Conservation (phyloP, 805 yeast genomes). For the Cyberlindnera mississippiensis region DNA sequence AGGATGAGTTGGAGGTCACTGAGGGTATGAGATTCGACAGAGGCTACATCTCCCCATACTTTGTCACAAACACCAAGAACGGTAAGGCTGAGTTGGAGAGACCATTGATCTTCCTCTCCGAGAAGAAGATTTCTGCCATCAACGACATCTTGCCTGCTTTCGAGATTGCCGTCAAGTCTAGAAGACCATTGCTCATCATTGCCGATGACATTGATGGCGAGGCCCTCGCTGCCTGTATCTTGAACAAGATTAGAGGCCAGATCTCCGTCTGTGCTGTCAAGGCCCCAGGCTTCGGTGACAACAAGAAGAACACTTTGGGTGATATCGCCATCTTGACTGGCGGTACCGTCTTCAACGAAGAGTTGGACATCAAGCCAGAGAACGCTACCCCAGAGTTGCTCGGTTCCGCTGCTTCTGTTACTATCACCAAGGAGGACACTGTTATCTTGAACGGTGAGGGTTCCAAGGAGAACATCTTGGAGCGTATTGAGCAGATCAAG, state of each 20-base stretch:
- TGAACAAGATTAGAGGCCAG: slow-evolving; percentile 97
- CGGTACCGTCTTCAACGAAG: slow-evolving; percentile 50
- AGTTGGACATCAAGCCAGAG: slow-evolving; percentile 91
- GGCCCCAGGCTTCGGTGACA: slow-evolving; percentile 99
- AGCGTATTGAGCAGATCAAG: slow-evolving; percentile 69
- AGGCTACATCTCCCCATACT: slow-evolving; percentile 97
- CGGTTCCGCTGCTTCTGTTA: slow-evolving; percentile 89
- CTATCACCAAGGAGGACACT: slow-evolving; percentile 95
- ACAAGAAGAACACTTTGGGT: slow-evolving; percentile 91
- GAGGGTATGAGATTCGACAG: slow-evolving; percentile 99
- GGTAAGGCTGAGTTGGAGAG: slow-evolving; percentile 97
- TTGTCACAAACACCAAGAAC: slow-evolving; percentile 80
- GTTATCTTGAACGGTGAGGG: slow-evolving; percentile 95
- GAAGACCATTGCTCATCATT: slow-evolving; percentile 90
- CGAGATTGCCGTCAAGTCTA: slow-evolving; percentile 87
- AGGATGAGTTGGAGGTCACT: slow-evolving; percentile 94
- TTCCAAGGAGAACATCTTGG: slow-evolving; percentile 73
- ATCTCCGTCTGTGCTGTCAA: slow-evolving; percentile 97
- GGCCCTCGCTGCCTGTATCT: slow-evolving; percentile 97
- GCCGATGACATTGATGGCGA: slow-evolving; percentile 99
- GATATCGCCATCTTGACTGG: slow-evolving; percentile 96
- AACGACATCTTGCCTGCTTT: slow-evolving; percentile 88
- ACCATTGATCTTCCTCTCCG: slow-evolving; percentile 77
- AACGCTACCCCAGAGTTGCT: slow-evolving; percentile 86
- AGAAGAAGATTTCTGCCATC: slow-evolving; percentile 90